Percentiles rank a stretch among this genome's conserved stretches.
Conservation (phyloP, 306 rosid genomes). For the Vigna unguiculata region DNA sequence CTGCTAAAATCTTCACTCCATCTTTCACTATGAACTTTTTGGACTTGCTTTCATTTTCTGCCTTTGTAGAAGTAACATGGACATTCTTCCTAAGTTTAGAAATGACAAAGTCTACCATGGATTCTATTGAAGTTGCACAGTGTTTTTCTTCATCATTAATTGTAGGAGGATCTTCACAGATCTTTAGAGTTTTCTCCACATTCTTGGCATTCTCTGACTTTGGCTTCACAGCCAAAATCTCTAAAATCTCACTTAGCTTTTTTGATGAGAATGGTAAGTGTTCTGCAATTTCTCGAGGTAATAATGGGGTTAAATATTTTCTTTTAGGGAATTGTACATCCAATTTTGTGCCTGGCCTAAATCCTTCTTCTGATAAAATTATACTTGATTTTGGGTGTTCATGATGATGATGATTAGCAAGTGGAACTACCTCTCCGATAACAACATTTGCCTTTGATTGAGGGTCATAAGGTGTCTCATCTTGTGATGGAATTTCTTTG, state of each 20-base stretch:
- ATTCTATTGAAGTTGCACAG: slow-evolving; percentile 16
- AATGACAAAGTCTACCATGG: slow-evolving; percentile 12
- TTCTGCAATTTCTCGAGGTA: neutral
- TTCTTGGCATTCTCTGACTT: neutral
- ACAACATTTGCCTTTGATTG: too few species aligned
- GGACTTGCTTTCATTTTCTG: neutral
- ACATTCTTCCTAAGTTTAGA: slow-evolving; percentile 1
- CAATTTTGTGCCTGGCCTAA: neutral
- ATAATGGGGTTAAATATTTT: neutral
- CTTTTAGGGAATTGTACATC: neutral
- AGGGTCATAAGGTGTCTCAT: too few species aligned
- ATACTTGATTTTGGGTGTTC: too few species aligned
- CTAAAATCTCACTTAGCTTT: neutral
- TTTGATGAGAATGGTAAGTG: neutral
- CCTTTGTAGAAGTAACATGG: neutral
- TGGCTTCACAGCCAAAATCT: neutral
- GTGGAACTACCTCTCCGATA: too few species aligned
- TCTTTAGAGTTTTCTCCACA: neutral
- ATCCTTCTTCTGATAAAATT: neutral
- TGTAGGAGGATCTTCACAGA: neutral
- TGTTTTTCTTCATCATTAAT: neutral
- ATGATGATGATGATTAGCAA: too few species aligned
- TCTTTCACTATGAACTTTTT: neutral
- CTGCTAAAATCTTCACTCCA: slow-evolving; percentile 12
- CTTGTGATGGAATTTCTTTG: too few species aligned